Base-by-base conservation (phyloP, 1,139 yeast species). In the Suhomyces taliae region DNA sequence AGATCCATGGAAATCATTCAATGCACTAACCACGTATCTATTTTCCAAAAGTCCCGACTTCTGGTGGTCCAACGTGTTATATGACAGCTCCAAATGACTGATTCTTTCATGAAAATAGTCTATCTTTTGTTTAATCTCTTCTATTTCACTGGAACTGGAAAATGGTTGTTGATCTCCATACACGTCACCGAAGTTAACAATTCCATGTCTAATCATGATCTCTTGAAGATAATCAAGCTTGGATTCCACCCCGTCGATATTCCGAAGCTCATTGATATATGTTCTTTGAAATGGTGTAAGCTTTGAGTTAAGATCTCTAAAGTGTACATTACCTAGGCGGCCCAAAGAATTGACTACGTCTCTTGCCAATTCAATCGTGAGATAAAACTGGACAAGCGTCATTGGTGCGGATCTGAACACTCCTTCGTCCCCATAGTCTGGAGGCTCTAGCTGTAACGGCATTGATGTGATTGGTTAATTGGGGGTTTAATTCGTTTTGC, bases 321-420 rank as follows among this genome's bases (percentile, higher is more conserved):
- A 90, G 62, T 95, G 98, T 29, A 93, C 87, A 46, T 81, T 74
- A 1, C 97, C 97, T 49, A 86, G 70, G 52, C 83, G 82, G 8
- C 99, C 99, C 37, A 93, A 70, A 3, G 85, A 80, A 45, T 87
- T 84, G 11, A 90, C 95, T 50, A 90, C 84, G 52, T 90, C 96
- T 53, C 98, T 76, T 7, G 96, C 88, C 50, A 90, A 82, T 65
- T 93, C 99, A 33, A 85, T 82, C n/a, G 98, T 90, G 44, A 93
- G 83, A 66, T 88, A 93, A 63, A 93, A 80, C 70, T 93, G 98
- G 37, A 91, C 90, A 54, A 91, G 77, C 39, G 90, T 79, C 98
- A 93, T 91, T 49, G 95, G 96, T 69, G 98, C 97, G 46, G 97
- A 88, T 69, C 95, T 33, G 49, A 54, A 56, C 32, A 57, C 52